Conservation (phyloP, 306 rosid species). For the Prunus campanulata region DNA sequence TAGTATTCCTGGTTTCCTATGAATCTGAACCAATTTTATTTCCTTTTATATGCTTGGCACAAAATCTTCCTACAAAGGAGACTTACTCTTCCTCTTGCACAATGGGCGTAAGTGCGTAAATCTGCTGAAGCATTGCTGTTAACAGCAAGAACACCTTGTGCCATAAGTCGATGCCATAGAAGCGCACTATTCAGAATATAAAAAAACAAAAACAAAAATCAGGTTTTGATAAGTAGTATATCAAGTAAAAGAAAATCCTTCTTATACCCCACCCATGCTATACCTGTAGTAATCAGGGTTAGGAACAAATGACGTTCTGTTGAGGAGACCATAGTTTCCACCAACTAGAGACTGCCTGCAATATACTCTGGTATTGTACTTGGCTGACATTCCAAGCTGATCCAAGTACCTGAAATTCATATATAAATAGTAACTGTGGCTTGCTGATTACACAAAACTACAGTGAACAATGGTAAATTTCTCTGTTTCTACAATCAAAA, state of each 20-base stretch:
- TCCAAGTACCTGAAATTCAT: conserved; percentile 77
- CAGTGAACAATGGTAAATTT: neutral
- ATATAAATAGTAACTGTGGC: neutral
- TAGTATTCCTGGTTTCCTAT: neutral
- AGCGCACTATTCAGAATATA: conserved; percentile 65
- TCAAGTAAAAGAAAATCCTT: conserved; percentile 6
- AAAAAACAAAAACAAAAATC: conserved; percentile 4
- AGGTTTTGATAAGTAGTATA: conserved; percentile 9
- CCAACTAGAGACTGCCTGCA: conserved; percentile 93
- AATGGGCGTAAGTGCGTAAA: conserved; percentile 85
- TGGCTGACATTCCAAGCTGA: conserved; percentile 93
- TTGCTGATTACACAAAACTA: neutral
- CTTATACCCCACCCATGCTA: conserved; percentile 3
- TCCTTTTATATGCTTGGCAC: neutral
- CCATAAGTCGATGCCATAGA: conserved; percentile 93
- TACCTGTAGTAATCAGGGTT: conserved; percentile 96
- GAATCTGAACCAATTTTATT: neutral
- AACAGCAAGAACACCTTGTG: conserved; percentile 62
- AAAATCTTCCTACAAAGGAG: conserved; percentile 11
- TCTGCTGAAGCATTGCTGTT: conserved; percentile 43
- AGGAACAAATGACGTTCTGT: conserved; percentile 69
- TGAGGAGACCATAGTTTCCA: conserved; percentile 91
- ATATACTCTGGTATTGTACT: conserved; percentile 67
- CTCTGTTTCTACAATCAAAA: neutral
- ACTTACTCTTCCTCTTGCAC: conserved; percentile 84